Conservation (phyloP, 2,329 filamentous ascomycete genomes). For the Cadophora gregata region DNA sequence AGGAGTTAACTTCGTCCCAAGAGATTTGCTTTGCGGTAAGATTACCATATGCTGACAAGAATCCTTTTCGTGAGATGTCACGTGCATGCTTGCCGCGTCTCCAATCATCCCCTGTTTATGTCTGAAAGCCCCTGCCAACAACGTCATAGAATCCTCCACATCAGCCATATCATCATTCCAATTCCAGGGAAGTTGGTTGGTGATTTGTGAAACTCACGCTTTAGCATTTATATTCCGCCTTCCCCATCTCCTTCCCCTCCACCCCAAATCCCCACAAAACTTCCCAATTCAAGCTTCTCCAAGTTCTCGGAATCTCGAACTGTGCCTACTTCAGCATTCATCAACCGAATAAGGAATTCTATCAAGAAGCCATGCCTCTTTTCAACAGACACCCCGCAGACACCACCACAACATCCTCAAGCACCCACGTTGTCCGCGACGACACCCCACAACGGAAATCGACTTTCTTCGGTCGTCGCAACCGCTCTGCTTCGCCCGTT, state of each 20-base stretch:
- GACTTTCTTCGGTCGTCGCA: constrained; percentile 46
- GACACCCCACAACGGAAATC: constrained; percentile 18
- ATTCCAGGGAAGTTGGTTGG: background rate
- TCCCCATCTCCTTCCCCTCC: background rate
- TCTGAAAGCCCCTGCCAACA: constrained; percentile 2
- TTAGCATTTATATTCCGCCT: background rate
- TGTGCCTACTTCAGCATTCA: background rate
- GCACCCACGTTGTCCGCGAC: constrained; percentile 8
- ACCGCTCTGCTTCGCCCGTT: constrained; percentile 43
- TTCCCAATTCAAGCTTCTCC: background rate
- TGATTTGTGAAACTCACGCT: background rate
- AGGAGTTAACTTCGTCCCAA: no score
- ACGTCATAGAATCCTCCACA: background rate
- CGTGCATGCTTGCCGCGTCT: background rate
- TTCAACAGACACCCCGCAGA: constrained; percentile 24
- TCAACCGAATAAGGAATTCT: background rate
- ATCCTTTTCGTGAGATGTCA: background rate
- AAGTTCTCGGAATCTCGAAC: background rate
- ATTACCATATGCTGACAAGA: no score
- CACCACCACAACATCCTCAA: background rate
- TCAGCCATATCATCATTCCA: constrained; percentile 3
- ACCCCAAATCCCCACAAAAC: background rate
- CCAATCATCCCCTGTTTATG: constrained; percentile 10
- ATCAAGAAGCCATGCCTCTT: constrained; percentile 30
- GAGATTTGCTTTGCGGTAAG: no score